These are phyloP conservation scores for Botrytis medusae DNA, from an alignment of 2,329 filamentous ascomycete genomes.

Conservation along the genomic window DNA sequence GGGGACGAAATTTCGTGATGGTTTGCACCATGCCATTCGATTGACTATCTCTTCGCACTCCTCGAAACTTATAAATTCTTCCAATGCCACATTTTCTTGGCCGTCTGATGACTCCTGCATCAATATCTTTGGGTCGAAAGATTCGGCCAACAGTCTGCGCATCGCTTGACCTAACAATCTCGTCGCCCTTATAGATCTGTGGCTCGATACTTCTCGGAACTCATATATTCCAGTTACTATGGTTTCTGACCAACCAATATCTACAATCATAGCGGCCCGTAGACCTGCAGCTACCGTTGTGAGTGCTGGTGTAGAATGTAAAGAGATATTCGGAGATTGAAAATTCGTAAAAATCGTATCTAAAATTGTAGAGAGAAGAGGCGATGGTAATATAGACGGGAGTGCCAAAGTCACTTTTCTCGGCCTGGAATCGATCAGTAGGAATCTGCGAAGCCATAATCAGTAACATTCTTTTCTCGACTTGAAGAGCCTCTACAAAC, in stretches of 20 bases:
- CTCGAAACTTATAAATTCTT: constrained; percentile 60
- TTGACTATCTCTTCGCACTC: constrained; percentile 78
- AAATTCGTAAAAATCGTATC: constrained; percentile 79
- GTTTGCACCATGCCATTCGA: constrained; percentile 74
- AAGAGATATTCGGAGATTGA: constrained; percentile 75
- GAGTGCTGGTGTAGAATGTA: constrained; percentile 76
- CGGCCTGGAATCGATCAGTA: constrained; percentile 72
- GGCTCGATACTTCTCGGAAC: constrained; percentile 75
- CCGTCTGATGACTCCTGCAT: constrained; percentile 27
- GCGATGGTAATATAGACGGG: constrained; percentile 74
- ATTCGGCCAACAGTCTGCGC: constrained; percentile 59
- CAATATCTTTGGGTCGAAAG: constrained; percentile 40
- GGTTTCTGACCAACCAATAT: constrained; percentile 92
- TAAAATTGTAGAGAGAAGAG: constrained; percentile 72
- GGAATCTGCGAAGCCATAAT: constrained; percentile 47
- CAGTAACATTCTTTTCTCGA: constrained; percentile 11
- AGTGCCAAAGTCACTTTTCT: constrained; percentile 73
- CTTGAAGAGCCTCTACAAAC: constrained; percentile 52
- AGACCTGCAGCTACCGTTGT: constrained; percentile 76
- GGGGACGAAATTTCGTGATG: constrained; percentile 27
- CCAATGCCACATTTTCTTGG: constrained; percentile 23
- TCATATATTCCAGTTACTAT: constrained; percentile 85
- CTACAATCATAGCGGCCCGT: constrained; percentile 81
- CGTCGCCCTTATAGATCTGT: constrained; percentile 71
- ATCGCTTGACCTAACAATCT: constrained; percentile 70